Percentiles rank a stretch among this genome's conserved stretches.
phyloP scores from a whole-genome alignment of 1,284 basidiomycete genomes.

The Moniliophthora roreri region DNA sequence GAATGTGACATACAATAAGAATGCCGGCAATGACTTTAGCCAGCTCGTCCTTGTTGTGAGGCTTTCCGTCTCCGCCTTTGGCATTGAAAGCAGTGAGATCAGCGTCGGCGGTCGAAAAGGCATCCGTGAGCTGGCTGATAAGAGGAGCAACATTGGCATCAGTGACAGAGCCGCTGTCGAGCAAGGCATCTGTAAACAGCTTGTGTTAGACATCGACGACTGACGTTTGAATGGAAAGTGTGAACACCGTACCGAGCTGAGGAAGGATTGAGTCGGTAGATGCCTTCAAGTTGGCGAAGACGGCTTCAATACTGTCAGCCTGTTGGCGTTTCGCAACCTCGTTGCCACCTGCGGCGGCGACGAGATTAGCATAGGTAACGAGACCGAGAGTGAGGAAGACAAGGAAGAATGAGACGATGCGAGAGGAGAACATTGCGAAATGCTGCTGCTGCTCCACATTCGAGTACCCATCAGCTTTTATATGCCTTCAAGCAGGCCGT shows the following conservation, averaged over 20 bases:
- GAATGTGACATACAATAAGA: conserved; percentile 7
- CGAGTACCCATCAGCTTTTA: no score
- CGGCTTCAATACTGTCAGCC: conserved; percentile 5
- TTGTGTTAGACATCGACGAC: not conserved
- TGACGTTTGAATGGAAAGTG: not conserved
- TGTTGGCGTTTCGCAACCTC: conserved; percentile 6
- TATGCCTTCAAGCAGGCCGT: no score
- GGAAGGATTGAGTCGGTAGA: conserved; percentile 9
- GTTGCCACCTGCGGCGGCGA: conserved; percentile 3
- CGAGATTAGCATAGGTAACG: conserved; percentile 3
- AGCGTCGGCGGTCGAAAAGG: conserved; percentile 5
- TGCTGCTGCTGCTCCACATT: no score
- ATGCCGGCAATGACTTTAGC: conserved; percentile 10
- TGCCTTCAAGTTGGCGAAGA: conserved; percentile 6
- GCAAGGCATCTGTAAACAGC: not conserved
- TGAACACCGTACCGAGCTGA: conserved; percentile 8
- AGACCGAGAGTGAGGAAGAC: conserved; percentile 4
- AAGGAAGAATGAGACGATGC: conserved; percentile 7
- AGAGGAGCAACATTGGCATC: conserved; percentile 3
- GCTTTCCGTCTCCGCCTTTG: conserved; percentile 3
- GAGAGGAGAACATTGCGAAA: no score
- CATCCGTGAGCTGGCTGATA: conserved; percentile 4
- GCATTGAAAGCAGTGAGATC: conserved; percentile 1
- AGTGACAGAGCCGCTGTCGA: conserved; percentile 7
- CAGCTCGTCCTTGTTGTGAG: conserved; percentile 8